Evolutionary conservation across 2,329 filamentous ascomycete genomes (phyloP).

Genomic region (Clonostachys sp.): DNA sequence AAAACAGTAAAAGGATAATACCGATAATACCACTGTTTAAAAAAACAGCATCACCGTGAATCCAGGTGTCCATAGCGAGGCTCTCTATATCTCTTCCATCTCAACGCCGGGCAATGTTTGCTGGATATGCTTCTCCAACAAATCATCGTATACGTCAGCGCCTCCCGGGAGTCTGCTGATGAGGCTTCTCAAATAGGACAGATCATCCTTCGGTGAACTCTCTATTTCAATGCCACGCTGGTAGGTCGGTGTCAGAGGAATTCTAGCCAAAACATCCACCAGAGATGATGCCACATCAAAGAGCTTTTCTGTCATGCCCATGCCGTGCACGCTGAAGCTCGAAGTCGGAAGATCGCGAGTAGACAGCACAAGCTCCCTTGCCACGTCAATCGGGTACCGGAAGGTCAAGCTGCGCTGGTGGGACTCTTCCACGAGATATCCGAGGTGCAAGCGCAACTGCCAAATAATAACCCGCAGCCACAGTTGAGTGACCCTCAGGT

Average conservation of each 20-base stretch:
- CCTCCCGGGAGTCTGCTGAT: conserved; percentile 32
- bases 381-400: conserved; percentile 34
- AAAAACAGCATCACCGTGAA: no score
- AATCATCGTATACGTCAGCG: conserved; percentile 25
- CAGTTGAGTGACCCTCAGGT: conserved; percentile 35
- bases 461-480: conserved; percentile 40
- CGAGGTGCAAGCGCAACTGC: conserved; percentile 36
- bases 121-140: conserved; percentile 32
- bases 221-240: conserved; percentile 14
- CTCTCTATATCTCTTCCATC: no score
- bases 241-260: conserved; percentile 23
- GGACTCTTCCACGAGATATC: conserved; percentile 27
- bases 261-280: conserved; percentile 35
- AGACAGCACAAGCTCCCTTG: conserved; percentile 29
- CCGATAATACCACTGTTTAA: no score
- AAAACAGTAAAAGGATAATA: neutral
- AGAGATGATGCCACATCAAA: conserved; percentile 39
- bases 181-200: conserved; percentile 27
- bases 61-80: no score
- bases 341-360: conserved; percentile 28
- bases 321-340: conserved; percentile 35
- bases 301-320: conserved; percentile 39
- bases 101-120: conserved; percentile 20
- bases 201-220: conserved; percentile 25
- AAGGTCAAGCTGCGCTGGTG: conserved; percentile 29